Evolutionary conservation across 164 flowering plant genomes (phyloP).

Genomic region (Vitis vinifera): DNA sequence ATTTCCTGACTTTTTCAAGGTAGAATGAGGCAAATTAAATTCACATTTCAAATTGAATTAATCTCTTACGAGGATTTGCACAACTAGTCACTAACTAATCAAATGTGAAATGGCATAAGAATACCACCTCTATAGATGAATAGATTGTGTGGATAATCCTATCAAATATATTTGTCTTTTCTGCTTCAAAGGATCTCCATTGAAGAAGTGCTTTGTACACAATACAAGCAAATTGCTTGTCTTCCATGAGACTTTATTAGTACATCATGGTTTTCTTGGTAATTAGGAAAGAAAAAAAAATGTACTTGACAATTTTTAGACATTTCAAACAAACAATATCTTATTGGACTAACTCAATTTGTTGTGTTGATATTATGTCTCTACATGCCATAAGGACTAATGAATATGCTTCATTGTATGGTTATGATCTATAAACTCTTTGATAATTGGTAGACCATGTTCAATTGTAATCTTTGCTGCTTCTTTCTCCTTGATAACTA

Average conservation of each 20-base stretch:
- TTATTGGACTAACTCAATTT: not conserved
- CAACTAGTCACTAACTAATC: too few relatives aligned
- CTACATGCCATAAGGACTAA: too few relatives aligned
- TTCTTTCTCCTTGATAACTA: conserved; percentile 61
- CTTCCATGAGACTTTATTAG: conserved; percentile 72
- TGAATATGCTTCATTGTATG: too few relatives aligned
- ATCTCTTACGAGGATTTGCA: not conserved
- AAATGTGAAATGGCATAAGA: not conserved
- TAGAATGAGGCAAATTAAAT: too few relatives aligned
- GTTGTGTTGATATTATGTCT: too few relatives aligned
- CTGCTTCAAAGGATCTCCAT: conserved; percentile 88
- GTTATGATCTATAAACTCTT: conserved; percentile 13
- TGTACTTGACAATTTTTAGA: not conserved
- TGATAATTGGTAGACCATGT: conserved; percentile 76
- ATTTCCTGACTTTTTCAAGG: too few relatives aligned
- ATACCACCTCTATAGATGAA: conserved; percentile 56
- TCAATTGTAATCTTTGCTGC: conserved; percentile 74
- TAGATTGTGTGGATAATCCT: conserved; percentile 63
- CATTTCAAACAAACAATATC: not conserved
- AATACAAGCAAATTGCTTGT: conserved; percentile 60
- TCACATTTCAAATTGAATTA: not conserved
- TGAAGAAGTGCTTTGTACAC: conserved; percentile 72
- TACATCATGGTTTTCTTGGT: conserved; percentile 71
- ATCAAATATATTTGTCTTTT: conserved; percentile 74
- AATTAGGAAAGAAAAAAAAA: not conserved